phyloP scores from a whole-genome alignment of 192 early-diverging fungal species.

The Lobulomyces angularis region DNA sequence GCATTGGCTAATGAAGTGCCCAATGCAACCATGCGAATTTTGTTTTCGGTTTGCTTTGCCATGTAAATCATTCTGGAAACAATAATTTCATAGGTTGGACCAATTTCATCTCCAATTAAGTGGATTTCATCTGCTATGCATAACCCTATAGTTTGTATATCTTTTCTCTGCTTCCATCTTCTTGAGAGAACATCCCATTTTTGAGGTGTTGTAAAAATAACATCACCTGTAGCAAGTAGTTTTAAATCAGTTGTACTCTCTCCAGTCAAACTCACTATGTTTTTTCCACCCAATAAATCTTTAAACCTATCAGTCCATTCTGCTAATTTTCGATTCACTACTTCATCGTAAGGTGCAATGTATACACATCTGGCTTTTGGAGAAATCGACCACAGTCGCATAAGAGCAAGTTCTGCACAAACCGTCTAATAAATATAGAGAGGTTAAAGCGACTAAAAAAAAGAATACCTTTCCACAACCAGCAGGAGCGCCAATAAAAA shows the following conservation, averaged over 20 bases:
- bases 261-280: conserved; percentile 76
- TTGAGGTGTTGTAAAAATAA: conserved; percentile 76
- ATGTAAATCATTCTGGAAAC: conserved; percentile 91
- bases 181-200: conserved; percentile 93
- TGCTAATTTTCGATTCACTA: conserved; percentile 57
- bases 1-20: conserved; percentile 89
- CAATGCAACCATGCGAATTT: conserved; percentile 85
- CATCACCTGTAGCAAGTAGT: conserved; percentile 78
- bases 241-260: conserved; percentile 84
- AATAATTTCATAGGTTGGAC: conserved; percentile 85
- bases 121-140: conserved; percentile 93
- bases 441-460: conserved; percentile 1
- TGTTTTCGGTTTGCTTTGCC: conserved; percentile 57
- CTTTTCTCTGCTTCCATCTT: conserved; percentile 88
- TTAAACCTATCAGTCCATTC: conserved; percentile 80
- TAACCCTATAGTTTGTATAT: conserved; percentile 77
- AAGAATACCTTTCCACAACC: conserved; percentile 67
- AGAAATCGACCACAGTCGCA: conserved; percentile 66
- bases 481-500: conserved; percentile 82
- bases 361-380: conserved; percentile 67
- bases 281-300: conserved; percentile 74
- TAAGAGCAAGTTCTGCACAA: conserved; percentile 86
- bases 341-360: conserved; percentile 77
- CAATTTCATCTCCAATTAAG: conserved; percentile 79
- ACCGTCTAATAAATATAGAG: conserved; percentile 42